Base-by-base conservation (phyloP, 164 flowering plant species). In the Chimonanthus praecox region DNA sequence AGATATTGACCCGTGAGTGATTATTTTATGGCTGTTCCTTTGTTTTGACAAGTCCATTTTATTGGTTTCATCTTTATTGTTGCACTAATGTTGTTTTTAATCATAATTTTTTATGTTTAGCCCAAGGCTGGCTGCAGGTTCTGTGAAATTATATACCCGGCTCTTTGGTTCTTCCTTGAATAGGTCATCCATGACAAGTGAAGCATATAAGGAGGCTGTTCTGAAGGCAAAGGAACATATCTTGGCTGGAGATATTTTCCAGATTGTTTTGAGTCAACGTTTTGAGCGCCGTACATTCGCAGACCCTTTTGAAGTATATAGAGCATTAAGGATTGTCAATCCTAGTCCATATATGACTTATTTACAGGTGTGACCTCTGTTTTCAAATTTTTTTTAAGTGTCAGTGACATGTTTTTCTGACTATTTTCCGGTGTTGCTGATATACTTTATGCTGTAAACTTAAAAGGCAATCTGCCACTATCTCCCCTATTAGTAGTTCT, bases 261-360 rank as follows among this genome's bases (percentile, higher is more conserved):
- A 95, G 82, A 88, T 95, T 75, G 99, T 95, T 33, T 79, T 93
- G 78, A 92, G 97, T 77, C 99, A 95, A 75, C 97, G 98, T 20
- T 95, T 95, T 84, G 98, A 93, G 80, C 86, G 94, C 4, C 79
- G 92, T 48, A 93, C 98, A 51, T 93, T 88, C 86, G 98, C 94
- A 5, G 97, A 95, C 69, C 99, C 98, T 33, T 95, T 92, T 85
- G 99, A 93, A 83, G 84, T 95, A 9, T 95, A 95, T 78, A 86
- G 99, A 81, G 94, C 98, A 68, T 79, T 95, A 71, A 88, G 99
- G 79, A 84, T 93, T 74, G 98, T 93, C 49, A 95, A 95, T 76
- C 99, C 99, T 68, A 93, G 98, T 77, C 99, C 99, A 58, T 93
- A 90, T 68, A 93, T 95, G 98, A 75, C 90, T 58, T 92, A 94